phyloP scores from a whole-genome alignment of 2,329 filamentous ascomycete species.

The Cordyceps fumosorosea region DNA sequence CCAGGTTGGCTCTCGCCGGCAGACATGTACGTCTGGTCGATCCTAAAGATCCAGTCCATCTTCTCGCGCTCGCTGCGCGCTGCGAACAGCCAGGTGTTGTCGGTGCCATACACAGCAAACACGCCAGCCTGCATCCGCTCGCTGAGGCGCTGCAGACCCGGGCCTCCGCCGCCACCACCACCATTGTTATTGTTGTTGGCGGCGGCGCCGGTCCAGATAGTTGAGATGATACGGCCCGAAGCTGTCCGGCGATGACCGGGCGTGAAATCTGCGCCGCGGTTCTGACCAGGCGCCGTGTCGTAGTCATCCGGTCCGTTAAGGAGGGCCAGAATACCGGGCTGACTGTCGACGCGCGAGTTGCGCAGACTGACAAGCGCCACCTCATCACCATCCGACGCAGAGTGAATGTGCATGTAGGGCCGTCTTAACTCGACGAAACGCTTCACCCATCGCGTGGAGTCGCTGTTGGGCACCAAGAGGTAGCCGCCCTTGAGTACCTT shows the following conservation, averaged over 20 bases:
- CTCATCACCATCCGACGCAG: conserved; percentile 79
- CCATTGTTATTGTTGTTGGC: conserved; percentile 41
- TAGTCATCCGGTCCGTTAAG: conserved; percentile 48
- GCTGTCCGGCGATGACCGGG: conserved; percentile 42
- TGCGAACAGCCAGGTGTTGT: conserved; percentile 93
- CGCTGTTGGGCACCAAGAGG: conserved; percentile 75
- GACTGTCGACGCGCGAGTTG: conserved; percentile 86
- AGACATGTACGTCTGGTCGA: conserved; percentile 71
- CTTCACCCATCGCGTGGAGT: conserved; percentile 79
- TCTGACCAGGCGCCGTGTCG: conserved; percentile 27
- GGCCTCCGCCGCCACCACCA: conserved; percentile 23
- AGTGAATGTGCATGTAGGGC: conserved; percentile 89
- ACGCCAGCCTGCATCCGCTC: conserved; percentile 63
- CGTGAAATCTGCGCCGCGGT: conserved; percentile 31
- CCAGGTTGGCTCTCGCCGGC: conserved; percentile 35
- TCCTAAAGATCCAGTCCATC: conserved; percentile 92
- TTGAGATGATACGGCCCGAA: conserved; percentile 48
- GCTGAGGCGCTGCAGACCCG: conserved; percentile 46
- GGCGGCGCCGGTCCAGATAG: conserved; percentile 45
- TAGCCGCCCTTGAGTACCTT: conserved; percentile 80
- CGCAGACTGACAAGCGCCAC: conserved; percentile 81
- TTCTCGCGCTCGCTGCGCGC: conserved; percentile 85
- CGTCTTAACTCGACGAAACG: conserved; percentile 87
- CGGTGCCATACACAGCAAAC: conserved; percentile 89
- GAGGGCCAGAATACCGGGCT: conserved; percentile 77